Conservation (phyloP, 805 yeast genomes). For the Candida oleophila region DNA sequence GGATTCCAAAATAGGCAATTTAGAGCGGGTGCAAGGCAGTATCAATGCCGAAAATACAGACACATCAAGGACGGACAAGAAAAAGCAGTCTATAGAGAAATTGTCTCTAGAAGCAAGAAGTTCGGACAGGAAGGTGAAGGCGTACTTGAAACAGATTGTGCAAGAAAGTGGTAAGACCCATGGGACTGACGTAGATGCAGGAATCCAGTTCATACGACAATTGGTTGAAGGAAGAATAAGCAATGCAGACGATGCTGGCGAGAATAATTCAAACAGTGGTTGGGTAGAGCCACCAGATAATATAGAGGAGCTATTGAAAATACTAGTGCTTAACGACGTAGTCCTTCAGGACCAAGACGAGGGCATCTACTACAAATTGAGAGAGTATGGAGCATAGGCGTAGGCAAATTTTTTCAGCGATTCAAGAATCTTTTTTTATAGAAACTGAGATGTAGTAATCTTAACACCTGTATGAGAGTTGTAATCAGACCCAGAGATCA, state of each 20-base stretch:
- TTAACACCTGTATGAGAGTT: too few relatives aligned
- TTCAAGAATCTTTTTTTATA: neutral
- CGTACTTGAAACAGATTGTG: neutral
- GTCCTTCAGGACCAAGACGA: slow-evolving; percentile 2
- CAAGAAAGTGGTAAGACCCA: neutral
- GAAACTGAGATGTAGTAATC: too few relatives aligned
- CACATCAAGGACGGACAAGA: neutral
- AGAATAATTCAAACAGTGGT: neutral
- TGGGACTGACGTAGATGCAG: neutral
- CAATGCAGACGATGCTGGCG: neutral
- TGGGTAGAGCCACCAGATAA: slow-evolving; percentile 12
- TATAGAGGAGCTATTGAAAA: slow-evolving; percentile 8
- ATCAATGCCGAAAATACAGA: neutral
- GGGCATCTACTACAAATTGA: neutral
- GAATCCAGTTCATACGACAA: neutral
- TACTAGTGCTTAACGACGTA: slow-evolving; percentile 10
- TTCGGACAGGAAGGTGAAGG: neutral
- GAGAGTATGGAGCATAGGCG: neutral
- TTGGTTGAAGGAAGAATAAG: neutral
- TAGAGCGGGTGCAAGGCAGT: neutral
- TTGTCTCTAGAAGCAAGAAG: neutral
- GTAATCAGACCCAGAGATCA: too few relatives aligned
- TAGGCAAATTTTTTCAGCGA: too few relatives aligned
- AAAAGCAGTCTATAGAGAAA: neutral
- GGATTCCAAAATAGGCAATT: neutral